These are phyloP conservation scores for Digitaria exilis DNA, from an alignment of 202 grass and related monocot species.

Conservation along the genomic window DNA sequence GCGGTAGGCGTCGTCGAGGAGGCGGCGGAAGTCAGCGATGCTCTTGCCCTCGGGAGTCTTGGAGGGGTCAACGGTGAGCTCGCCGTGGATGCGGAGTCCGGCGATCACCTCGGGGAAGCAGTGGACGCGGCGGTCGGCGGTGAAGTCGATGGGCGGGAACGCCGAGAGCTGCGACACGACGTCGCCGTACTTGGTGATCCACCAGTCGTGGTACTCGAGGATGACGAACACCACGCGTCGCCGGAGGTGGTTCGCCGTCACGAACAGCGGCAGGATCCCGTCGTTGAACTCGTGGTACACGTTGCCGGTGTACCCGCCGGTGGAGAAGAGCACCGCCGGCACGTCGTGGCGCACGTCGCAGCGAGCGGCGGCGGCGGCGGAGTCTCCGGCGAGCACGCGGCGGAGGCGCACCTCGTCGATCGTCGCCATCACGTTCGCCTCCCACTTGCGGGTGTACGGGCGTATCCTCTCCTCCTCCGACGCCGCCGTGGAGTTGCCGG, in stretches of 20 bases:
- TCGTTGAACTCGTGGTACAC: constrained; percentile 99
- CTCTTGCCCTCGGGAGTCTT: constrained; percentile 52
- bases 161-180: constrained; percentile 58
- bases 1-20: constrained; percentile 77
- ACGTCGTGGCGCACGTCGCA: constrained; percentile 86
- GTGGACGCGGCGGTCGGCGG: constrained; percentile 67
- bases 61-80: constrained; percentile 69
- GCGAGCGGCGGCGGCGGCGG: constrained; percentile 17
- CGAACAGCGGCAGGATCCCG: constrained; percentile 88
- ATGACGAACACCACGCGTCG: constrained; percentile 77
- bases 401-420: constrained; percentile 80
- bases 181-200: constrained; percentile 88
- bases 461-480: constrained; percentile 71
- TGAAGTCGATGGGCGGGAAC: constrained; percentile 70
- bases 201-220: constrained; percentile 89
- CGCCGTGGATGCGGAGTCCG: constrained; percentile 87
- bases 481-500: constrained; percentile 19
- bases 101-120: constrained; percentile 90
- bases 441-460: constrained; percentile 97
- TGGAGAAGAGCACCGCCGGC: constrained; percentile 85
- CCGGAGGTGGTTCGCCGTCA: constrained; percentile 66
- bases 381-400: constrained; percentile 31
- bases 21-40: constrained; percentile 67
- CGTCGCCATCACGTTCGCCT: constrained; percentile 69
- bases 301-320: constrained; percentile 95